Percentiles rank a stretch among this genome's conserved stretches.
Conservation (phyloP, 371 early-diverging fungal genomes). For the Mortierella sp. region DNA sequence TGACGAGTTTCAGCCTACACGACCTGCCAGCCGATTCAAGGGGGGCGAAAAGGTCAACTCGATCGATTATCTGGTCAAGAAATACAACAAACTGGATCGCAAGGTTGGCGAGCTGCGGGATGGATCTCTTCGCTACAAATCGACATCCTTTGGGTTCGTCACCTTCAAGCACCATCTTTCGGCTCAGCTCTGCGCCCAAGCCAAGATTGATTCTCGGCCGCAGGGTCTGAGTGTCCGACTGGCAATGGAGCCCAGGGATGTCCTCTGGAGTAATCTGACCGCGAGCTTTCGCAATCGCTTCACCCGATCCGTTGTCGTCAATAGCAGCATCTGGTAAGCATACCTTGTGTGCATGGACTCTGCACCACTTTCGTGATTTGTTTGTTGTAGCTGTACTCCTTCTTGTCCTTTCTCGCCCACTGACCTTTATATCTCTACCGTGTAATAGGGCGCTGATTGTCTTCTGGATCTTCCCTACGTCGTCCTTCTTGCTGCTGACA, state of each 20-base stretch:
- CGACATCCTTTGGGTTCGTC: conserved; percentile 74
- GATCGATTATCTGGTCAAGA: conserved; percentile 58
- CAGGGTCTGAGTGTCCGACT: conserved; percentile 79
- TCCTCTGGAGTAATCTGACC: conserved; percentile 90
- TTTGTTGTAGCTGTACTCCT: background rate
- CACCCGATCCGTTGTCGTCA: conserved; percentile 64
- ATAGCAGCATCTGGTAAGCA: conserved; percentile 62
- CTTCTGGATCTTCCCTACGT: conserved; percentile 81
- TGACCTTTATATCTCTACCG: background rate
- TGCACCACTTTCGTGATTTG: background rate
- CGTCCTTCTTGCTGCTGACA: conserved; percentile 80
- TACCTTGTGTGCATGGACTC: background rate
- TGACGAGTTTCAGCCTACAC: conserved; percentile 44
- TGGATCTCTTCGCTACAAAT: conserved; percentile 60
- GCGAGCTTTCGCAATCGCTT: conserved; percentile 64
- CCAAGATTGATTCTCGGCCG: conserved; percentile 72
- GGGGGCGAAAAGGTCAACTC: conserved; percentile 43
- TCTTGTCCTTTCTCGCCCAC: background rate
- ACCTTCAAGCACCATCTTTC: conserved; percentile 69
- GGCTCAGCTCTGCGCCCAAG: conserved; percentile 72
- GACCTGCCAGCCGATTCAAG: conserved; percentile 44
- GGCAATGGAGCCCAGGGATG: conserved; percentile 94
- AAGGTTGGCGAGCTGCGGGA: conserved; percentile 53
- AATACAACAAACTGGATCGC: conserved; percentile 59
- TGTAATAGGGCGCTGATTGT: conserved; percentile 67